Percentiles rank a stretch among this genome's conserved stretches.
Conservation (phyloP, 345 rosid genomes). For the Litchi chinensis region DNA sequence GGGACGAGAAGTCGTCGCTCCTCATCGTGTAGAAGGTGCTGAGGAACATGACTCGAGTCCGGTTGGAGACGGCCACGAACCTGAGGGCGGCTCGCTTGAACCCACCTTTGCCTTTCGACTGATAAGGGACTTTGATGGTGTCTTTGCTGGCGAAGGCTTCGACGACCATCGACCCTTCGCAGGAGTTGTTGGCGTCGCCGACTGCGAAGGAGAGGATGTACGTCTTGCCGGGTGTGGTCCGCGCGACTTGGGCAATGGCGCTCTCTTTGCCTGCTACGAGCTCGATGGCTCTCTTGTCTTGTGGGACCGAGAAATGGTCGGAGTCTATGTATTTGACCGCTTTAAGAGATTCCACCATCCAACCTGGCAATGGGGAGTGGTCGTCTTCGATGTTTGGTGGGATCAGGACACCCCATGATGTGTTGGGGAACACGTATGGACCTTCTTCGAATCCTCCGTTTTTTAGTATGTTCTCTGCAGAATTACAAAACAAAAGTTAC, state of each 20-base stretch:
- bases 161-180: conserved; percentile 68
- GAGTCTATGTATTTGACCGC: conserved; percentile 83
- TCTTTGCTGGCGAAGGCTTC: conserved; percentile 75
- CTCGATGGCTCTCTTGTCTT: conserved; percentile 69
- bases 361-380: conserved; percentile 76
- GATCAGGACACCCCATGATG: conserved; percentile 73
- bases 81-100: conserved; percentile 53
- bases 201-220: conserved; percentile 65
- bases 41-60: conserved; percentile 65
- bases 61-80: conserved; percentile 48
- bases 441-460: conserved; percentile 88
- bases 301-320: conserved; percentile 64
- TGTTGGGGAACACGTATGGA: conserved; percentile 67
- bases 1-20: conserved; percentile 66
- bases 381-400: conserved; percentile 83
- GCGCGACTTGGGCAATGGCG: conserved; percentile 67
- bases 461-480: conserved; percentile 64
- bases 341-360: conserved; percentile 86
- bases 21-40: conserved; percentile 79
- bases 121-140: conserved; percentile 58
- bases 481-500: background rate
- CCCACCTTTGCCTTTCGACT: conserved; percentile 75
- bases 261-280: conserved; percentile 90
- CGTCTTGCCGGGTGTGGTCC: conserved; percentile 51
- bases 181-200: conserved; percentile 73